phyloP scores from a whole-genome alignment of 257 asterid species.

The Coffea canephora region DNA sequence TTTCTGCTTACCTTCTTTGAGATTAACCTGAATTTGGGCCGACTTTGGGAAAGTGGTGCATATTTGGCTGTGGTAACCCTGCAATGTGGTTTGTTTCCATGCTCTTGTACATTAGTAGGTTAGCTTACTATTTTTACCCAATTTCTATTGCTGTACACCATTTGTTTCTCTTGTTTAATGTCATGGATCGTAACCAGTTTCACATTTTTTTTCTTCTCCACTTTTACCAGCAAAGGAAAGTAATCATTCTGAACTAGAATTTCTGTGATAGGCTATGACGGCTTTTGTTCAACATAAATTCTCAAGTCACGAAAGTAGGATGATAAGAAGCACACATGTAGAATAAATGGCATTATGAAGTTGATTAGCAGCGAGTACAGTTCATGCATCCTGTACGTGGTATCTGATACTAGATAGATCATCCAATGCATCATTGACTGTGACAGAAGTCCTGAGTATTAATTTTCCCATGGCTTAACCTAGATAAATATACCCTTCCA shows the following conservation, averaged over 20 bases:
- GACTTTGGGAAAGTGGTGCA: neutral
- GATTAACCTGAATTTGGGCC: neutral
- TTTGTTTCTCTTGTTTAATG: neutral
- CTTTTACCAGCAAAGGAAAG: neutral
- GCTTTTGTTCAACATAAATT: neutral
- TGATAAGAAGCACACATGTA: neutral
- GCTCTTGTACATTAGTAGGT: neutral
- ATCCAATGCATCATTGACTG: neutral
- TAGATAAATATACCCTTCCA: neutral
- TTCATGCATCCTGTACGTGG: neutral
- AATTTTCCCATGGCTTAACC: neutral
- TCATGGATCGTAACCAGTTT: neutral
- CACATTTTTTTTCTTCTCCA: neutral
- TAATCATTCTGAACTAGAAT: neutral
- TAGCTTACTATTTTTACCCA: neutral
- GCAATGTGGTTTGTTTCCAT: neutral
- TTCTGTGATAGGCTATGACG: neutral
- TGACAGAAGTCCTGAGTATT: neutral
- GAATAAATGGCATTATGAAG: neutral
- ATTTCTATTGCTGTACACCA: neutral
- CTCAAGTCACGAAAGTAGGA: neutral
- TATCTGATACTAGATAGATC: neutral
- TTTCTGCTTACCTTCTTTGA: neutral
- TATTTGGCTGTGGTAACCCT: neutral
- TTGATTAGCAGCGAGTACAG: neutral